These are phyloP conservation scores for Keqinozyma sinolaborantium DNA, from an alignment of 1,139 yeast genomes.

Conservation along the genomic window DNA sequence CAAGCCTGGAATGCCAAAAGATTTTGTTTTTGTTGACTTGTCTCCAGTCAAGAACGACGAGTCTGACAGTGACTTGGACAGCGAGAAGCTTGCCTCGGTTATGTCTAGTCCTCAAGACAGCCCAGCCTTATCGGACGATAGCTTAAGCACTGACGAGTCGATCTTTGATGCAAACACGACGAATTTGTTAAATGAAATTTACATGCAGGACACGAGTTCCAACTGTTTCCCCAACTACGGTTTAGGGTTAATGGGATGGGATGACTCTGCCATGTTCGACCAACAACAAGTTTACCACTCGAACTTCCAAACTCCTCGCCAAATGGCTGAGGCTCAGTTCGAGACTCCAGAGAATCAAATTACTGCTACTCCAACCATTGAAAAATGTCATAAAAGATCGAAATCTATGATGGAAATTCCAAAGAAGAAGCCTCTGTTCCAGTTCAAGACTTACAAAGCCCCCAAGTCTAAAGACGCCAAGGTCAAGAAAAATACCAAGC, in stretches of 20 bases:
- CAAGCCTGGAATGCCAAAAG: conserved; percentile 50
- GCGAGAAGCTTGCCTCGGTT: neutral
- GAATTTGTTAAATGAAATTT: too few relatives aligned
- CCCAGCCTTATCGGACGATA: neutral
- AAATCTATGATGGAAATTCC: conserved; percentile 23
- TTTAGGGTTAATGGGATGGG: conserved; percentile 21
- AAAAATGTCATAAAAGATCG: conserved; percentile 16
- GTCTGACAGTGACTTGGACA: neutral
- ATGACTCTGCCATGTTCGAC: conserved; percentile 6
- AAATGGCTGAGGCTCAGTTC: conserved; percentile 8
- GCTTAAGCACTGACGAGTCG: neutral
- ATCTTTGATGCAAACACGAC: neutral
- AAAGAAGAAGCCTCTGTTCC: conserved; percentile 27
- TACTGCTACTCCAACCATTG: conserved; percentile 8
- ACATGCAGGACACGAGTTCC: neutral
- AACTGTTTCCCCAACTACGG: conserved; percentile 12
- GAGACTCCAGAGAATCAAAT: conserved; percentile 14
- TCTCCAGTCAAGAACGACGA: conserved; percentile 45
- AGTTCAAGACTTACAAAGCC: conserved; percentile 37
- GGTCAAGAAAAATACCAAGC: conserved; percentile 15
- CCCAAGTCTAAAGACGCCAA: conserved; percentile 19
- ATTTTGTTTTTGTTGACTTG: conserved; percentile 53
- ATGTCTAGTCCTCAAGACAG: neutral
- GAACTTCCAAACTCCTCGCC: conserved; percentile 7
- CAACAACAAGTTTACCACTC: neutral